Base-by-base conservation (phyloP, 208 protist genomes). In the Tritrichomonas foetus region DNA sequence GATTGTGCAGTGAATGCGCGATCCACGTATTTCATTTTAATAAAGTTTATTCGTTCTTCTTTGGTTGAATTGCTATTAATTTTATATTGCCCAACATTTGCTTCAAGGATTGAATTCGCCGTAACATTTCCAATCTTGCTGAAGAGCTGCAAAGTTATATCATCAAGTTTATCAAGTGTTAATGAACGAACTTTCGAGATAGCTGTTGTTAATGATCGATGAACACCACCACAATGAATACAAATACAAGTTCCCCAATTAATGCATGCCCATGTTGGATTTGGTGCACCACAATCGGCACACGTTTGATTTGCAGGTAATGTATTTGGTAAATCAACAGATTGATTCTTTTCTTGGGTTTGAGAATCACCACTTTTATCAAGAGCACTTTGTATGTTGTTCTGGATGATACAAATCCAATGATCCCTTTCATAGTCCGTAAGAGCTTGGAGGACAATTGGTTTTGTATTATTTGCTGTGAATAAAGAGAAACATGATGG, bases 61-160 rank as follows among this genome's bases (percentile, higher is more conserved):
- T 82, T 16, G 16, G 74, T 50, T 30, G 74, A 47, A 82, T 50
- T 30, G 3, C 39, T 3, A 41, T 49, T 49, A 39, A 82, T 82
- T 49, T 82, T 82, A 61, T 61, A 61, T 61, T 61, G 53, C 14
- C 30, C 41, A 27, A 82, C 39, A 50, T 82, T 82, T 16, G 33
- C 74, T 82, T 82, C 74, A 25, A 82, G 22, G 5, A 89, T 89
- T 9, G 13, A 55, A 72, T 96, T 96, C 30, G 50, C 55, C 9
- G 61, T 66, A 0, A 39, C 30, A 66, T 96, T 96, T 33, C 95
- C 95, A 3, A 95, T 66, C 33, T 36, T 53, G 27, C 82, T 49
- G 44, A 96, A 55, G 0, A 94, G 5, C 22, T 66, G 53, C 5
- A 94, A 25, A 8, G 93, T 61, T 25, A 94, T 89, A 33, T n/a